Base-by-base conservation (phyloP, 2,329 filamentous ascomycete genomes). In the Diaporthe destruens region DNA sequence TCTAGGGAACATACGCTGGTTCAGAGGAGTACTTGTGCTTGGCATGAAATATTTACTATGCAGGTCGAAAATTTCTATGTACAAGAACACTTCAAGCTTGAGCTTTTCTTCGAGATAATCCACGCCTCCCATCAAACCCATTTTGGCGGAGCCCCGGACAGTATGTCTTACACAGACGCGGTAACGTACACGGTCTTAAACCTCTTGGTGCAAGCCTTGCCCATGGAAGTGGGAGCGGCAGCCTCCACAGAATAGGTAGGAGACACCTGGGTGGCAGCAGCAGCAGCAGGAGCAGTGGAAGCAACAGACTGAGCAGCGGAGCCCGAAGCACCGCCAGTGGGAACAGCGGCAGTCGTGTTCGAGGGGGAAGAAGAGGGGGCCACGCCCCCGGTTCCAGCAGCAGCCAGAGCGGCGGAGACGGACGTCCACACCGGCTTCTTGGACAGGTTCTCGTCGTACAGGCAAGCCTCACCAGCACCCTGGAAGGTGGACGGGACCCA, bases 401-500 rank as follows among this genome's bases (percentile, higher is more conserved):
- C 82, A 23, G 81, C 80, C 16, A 84, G 79, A n/a, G 81, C 79
- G 34, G 77, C 79, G 67, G 80, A 80, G 57, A 84, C 76, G 3
- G 80, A 78, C 2, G 78, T 80, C 78, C 80, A 85, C 3, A 82
- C 82, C 6, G 81, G 77, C 79, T 85, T 84, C 77, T 80, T 80
- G 71, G 73, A 75, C 71, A 82, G 78, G 74, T 81, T 78, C 63
- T 75, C 77, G 71, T 84, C 79, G 75, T 81, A 84, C 71, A 83
- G 74, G 20, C 80, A 79, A 54, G 83, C 83, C 39, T 80, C 81
- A 9, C 84, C 83, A 36, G 78, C 63, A 42, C 83, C 82, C 32
- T 74, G 44, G 77, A 84, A 84, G 55, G 79, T 80, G 9, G 55
- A 49, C 5, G 83, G 83, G 51, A 85, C 77, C 83, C 83, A 84